Base-by-base conservation (phyloP, 148 eudicot genomes). In the Suaeda aralocaspica region DNA sequence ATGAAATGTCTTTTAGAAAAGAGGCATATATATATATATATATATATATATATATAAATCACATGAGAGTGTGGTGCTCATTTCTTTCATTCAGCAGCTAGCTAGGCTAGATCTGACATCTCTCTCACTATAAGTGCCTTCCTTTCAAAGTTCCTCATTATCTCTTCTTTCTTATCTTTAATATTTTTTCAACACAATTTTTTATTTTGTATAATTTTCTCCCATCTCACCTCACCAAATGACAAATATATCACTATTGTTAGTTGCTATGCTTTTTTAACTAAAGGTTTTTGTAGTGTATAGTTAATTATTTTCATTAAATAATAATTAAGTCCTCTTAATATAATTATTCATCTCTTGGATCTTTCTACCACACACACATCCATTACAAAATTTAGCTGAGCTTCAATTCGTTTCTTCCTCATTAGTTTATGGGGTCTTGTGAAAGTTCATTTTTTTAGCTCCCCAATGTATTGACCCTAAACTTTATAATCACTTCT, bases 381-480 rank as follows among this genome's bases (percentile, higher is more conserved):
- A 0, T 18, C 28, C 49, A 56, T 65, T 46, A 48, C 46, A 50
- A 59, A 52, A 53, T 18, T 28, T 34, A 30, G 34, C 19, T 57
- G 22, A 56, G 36, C 59, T 56, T 55, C 45, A 31, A 51, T 78
- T 52, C 74, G 63, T 82, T 75, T 36, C 75, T 72, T 72, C 64
- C 57, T 48, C 55, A 65, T 73, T 68, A 59, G 73, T 64, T 78
- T 72, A 68, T 80, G 57, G 85, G 84, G 81, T 78, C 70, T 63
- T 77, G 84, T 72, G 70, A 67, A 75, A 58, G 79, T 45, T 70
- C 26, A 31, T 63, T 51, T 36, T 65, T 75, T 75, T 50, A 48
- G 67, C 49, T 77, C 66, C 79, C 82, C 85, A 42, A 77, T 71
- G 68, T 62, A 77, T 83, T 82, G 81, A 82, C 85, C 77, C 72